Conservation (phyloP, 257 asterid genomes). For the Solanum etuberosum region DNA sequence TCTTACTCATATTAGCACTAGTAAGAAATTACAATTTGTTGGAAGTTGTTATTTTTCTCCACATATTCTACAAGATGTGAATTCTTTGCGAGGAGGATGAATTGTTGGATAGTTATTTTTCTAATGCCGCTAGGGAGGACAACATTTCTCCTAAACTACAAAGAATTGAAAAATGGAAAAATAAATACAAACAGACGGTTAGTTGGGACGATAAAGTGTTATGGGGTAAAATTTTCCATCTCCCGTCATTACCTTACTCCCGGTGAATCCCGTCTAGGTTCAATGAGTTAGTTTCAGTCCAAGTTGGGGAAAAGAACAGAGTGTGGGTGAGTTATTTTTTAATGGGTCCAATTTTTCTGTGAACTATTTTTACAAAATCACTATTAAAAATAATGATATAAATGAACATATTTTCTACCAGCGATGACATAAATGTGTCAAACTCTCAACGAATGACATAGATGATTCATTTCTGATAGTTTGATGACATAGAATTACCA, state of each 20-base stretch:
- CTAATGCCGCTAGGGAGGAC: background rate
- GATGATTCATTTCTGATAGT: background rate
- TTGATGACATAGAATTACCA: background rate
- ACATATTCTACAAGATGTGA: background rate
- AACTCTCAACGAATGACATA: no score
- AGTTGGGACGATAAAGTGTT: background rate
- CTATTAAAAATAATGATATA: background rate
- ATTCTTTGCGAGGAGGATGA: background rate
- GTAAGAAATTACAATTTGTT: background rate
- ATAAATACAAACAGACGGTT: background rate
- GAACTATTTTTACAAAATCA: background rate
- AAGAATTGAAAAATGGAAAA: background rate
- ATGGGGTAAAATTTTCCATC: no score
- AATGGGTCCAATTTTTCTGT: background rate
- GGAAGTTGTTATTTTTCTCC: background rate
- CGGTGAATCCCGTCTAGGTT: no score
- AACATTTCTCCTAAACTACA: background rate
- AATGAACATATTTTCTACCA: no score
- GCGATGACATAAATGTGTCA: background rate
- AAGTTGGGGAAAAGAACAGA: background rate
- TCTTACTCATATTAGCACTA: background rate
- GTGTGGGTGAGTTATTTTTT: background rate
- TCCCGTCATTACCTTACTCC: no score
- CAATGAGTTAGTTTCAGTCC: background rate
- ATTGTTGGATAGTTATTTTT: background rate